Evolutionary conservation across 441 rosid genomes (phyloP).

Genomic region (Dalechampia spathulata): DNA sequence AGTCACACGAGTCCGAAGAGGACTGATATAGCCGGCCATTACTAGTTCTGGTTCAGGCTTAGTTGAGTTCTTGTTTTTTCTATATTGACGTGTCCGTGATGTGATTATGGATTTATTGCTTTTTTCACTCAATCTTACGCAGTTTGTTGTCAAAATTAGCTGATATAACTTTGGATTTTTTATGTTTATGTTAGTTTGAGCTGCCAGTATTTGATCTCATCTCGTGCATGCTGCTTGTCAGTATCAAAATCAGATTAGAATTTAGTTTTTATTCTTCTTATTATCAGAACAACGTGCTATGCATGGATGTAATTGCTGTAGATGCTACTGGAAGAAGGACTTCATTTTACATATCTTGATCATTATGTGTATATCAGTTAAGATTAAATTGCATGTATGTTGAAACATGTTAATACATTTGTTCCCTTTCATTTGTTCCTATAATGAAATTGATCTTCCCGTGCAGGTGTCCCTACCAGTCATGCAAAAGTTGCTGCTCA

Average conservation of each 20-base stretch:
- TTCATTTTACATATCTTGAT: constrained; percentile 1
- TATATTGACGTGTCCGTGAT: too few species aligned
- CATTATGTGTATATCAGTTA: too few species aligned
- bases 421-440: constrained; percentile 6
- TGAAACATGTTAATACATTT: not conserved
- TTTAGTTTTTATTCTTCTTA: too few species aligned
- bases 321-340: constrained; percentile 1
- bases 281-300: not conserved
- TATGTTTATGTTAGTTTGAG: not conserved
- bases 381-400: not conserved
- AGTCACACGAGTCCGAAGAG: too few species aligned
- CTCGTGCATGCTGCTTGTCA: not conserved
- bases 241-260: not conserved
- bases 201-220: too few species aligned
- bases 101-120: too few species aligned
- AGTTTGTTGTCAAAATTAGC: too few species aligned
- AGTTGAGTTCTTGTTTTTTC: too few species aligned
- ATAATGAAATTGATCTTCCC: constrained; percentile 16
- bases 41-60: too few species aligned
- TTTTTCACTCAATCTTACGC: too few species aligned
- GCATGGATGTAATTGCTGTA: not conserved
- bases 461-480: constrained; percentile 86
- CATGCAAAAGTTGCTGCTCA: constrained; percentile 92
- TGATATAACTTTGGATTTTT: not conserved
- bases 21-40: too few species aligned